Evolutionary conservation across 306 rosid genomes (phyloP), one percentile per base, ranked within the genome.

Genomic region (Vicia villosa): DNA sequence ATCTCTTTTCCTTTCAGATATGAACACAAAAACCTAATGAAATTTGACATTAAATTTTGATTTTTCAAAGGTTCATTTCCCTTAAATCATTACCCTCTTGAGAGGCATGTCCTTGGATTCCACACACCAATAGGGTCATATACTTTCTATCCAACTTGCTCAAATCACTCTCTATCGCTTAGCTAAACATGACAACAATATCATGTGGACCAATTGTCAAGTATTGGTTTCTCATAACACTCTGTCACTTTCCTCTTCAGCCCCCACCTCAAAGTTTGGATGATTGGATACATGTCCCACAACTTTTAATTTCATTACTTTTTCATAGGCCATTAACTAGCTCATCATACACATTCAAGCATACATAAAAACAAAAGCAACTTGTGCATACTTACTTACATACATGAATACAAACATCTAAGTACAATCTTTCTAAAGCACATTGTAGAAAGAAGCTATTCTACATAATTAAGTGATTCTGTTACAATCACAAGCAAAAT

Each of bases 381-480:
- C 5, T 50, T 8, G 26, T 50, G 26, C 11, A 50, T n/a, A 49
- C 11, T 0, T 49, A 16, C 14, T 5, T 19, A 10, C 10, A 19
- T 8, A 9, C 14, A 51, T 52, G 2, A n/a, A 52, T 12, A 21
- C 59, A 49, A 49, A 49, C 55, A 49, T 63, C 55, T 15, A 11
- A 21, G 59, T 28, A 32, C 50, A 69, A 19, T 49, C 15, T 42
- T 26, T 76, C 41, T 20, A 59, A 42, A 81, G 41, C 22, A 40
- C 22, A 24, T 24, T 50, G 20, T n/a, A 61, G 28, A 49, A 24
- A 52, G 41, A 61, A 13, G 10, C 15, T 15, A 34, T 34, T 58
- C 52, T 50, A 73, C 68, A 81, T 46, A 60, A 19, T 50, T 50
- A 50, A 50, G 57, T 10, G n/a, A 20, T 50, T 50, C 28, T 50